Conservation (phyloP, 305 asterid genomes). For the Rubia occidens region DNA sequence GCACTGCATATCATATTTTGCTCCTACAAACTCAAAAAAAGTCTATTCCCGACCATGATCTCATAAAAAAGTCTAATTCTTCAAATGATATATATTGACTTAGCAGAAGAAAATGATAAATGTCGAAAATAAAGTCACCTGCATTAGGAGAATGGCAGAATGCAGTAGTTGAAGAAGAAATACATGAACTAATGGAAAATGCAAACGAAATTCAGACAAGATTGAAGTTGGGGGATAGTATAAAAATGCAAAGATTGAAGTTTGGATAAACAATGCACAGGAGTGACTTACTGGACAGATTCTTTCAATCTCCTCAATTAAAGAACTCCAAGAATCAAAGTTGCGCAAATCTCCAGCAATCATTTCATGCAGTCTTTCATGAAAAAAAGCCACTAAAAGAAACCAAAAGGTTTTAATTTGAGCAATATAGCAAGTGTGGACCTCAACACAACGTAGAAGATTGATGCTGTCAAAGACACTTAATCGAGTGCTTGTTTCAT, state of each 20-base stretch:
- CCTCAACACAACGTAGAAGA: neutral
- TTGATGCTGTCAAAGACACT: no score
- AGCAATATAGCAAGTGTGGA: neutral
- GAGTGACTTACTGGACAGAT: slow-evolving; percentile 40
- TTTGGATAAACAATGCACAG: slow-evolving; percentile 7
- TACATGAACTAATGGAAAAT: neutral
- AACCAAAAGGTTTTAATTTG: slow-evolving; percentile 4
- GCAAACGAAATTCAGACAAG: neutral
- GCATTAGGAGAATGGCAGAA: neutral
- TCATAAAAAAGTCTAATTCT: neutral
- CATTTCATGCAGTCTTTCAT: slow-evolving; percentile 46
- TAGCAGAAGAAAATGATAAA: neutral
- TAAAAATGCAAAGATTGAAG: slow-evolving; percentile 8
- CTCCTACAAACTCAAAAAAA: neutral
- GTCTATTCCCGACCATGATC: neutral
- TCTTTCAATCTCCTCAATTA: slow-evolving; percentile 58
- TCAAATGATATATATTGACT: neutral
- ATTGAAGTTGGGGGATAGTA: neutral
- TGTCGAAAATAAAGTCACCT: neutral
- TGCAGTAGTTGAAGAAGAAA: neutral
- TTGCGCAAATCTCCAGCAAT: slow-evolving; percentile 42
- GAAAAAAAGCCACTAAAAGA: slow-evolving; percentile 32
- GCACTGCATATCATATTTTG: neutral
- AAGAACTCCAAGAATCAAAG: slow-evolving; percentile 51
- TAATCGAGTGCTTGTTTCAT: neutral